Conservation (phyloP, 306 rosid species). For the Vicia villosa region DNA sequence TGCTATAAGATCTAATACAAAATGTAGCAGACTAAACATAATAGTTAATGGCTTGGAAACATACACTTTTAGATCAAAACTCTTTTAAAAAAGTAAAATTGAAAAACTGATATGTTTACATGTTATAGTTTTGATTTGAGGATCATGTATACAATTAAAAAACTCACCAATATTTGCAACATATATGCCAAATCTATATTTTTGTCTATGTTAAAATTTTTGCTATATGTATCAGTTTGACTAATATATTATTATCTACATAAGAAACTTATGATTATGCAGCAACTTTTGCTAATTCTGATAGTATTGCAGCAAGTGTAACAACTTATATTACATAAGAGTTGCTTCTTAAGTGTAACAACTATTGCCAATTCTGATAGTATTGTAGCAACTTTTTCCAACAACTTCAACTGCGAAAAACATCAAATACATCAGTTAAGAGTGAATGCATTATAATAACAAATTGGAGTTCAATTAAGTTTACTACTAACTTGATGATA, state of each 20-base stretch:
- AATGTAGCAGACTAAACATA: too few relatives aligned
- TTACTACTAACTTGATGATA: conserved; percentile 62
- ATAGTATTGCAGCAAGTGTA: too few relatives aligned
- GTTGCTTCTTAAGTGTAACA: conserved; percentile 65
- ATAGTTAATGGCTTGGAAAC: too few relatives aligned
- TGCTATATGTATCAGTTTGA: background rate
- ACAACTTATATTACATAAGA: too few relatives aligned
- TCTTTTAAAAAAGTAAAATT: too few relatives aligned
- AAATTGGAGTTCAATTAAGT: background rate
- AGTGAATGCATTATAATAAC: background rate
- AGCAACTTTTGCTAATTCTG: too few relatives aligned
- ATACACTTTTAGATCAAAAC: too few relatives aligned
- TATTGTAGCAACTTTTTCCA: conserved; percentile 51
- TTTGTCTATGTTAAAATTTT: background rate
- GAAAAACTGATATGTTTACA: too few relatives aligned
- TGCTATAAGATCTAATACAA: too few relatives aligned
- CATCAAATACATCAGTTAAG: background rate
- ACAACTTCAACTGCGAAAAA: conserved; percentile 49
- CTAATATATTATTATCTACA: conserved; percentile 26
- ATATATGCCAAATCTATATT: background rate
- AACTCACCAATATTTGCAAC: conserved; percentile 7
- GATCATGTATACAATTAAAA: background rate
- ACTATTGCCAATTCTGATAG: conserved; percentile 66
- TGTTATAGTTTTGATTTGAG: background rate
- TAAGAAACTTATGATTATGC: conserved; percentile 13